Base-by-base conservation (phyloP, 1,139 yeast genomes). In the Diutina sp. region DNA sequence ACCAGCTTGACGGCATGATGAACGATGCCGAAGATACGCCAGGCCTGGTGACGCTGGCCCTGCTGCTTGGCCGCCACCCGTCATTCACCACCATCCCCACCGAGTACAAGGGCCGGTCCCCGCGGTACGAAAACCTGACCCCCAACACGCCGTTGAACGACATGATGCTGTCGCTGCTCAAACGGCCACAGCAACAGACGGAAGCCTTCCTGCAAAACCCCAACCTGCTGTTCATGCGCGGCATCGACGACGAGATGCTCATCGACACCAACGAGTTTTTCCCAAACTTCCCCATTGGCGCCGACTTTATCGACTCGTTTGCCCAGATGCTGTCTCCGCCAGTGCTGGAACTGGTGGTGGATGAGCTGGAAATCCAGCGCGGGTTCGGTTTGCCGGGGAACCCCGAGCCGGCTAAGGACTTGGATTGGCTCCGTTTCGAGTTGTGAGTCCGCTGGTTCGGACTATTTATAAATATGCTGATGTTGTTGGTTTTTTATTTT, bases 341-440 rank as follows among this genome's bases (percentile, higher is more conserved):
- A 56, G 7, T 57, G 54, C 29, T 57, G 50, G 54, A 56, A 51
- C 57, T 60, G 60, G 61, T 61, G 3, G 57, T 54, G 28, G 41
- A 28, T 32, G 61, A 58, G 16, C 58, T 58, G 52, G 61, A 56
- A 46, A 60, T 61, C 56, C 59, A 63, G 54, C 64, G 64, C 48
- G 72, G 72, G 6, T 67, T 69, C 56, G 64, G 65, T 58, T 61
- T 50, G 64, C 18, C 68, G 60, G 51, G 54, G 50, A 57, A 61
- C 30, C 51, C 38, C 16, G 51, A 47, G 12, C 51, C 51, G 30
- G 51, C 30, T 18, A 63, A 67, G 55, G 79, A 76, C 61, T 68
- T 76, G 56, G 80, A 76, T 59, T 76, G 80, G 80, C 68, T 76
- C 58, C 76, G 75, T 62, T 76, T 76, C 63, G 80, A 75, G 58